Evolutionary conservation across 495 filamentous ascomycete genomes (phyloP), one percentile per base, ranked within the genome.

Genomic region (Endocarpon pusillum): DNA sequence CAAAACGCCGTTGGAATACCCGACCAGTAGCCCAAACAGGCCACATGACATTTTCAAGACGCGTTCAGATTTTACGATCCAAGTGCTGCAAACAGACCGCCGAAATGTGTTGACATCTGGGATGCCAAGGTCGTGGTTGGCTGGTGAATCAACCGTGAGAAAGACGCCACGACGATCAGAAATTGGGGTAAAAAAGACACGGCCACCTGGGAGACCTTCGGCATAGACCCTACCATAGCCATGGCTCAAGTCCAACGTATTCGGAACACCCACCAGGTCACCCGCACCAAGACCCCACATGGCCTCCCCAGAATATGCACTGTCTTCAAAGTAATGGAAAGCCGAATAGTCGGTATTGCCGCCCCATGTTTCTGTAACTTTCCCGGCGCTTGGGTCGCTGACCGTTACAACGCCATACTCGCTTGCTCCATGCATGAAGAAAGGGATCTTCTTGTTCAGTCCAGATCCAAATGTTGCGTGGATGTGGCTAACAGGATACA

Each of bases 221-320:
- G 81, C 85, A 34, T 81, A 80, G 12, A 87, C 55, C 61, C 86
- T 72, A 19, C 86, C 86, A 50, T 77, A 82, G 4, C 69, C 67
- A 34, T 87, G 80, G 48, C 83, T 91, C 25, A 91, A 67, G 50
- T 89, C 83, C 78, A 93, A 83, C 14, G 75, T 66, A 47, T 92
- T 94, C 2, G 83, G 80, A 23, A 77, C 56, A 10, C 76, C 77
- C 21, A 80, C 71, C 11, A 82, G 61, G 8, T 75, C 70, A 3
- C 83, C 83, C 10, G 82, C 57, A 8, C 81, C 83, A 20, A 82
- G 53, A 10, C 86, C 85, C 48, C 76, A 91, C 22, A 70, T 71
- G n/a, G 69, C 56, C 35, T 82, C 69, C 10, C 78, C 73, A 11
- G 81, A 73, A 43, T 76, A 75, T 23, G 71, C 54, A n/a, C n/a